Evolutionary conservation across 495 filamentous ascomycete genomes (phyloP).

Genomic region (Daldinia loculata): DNA sequence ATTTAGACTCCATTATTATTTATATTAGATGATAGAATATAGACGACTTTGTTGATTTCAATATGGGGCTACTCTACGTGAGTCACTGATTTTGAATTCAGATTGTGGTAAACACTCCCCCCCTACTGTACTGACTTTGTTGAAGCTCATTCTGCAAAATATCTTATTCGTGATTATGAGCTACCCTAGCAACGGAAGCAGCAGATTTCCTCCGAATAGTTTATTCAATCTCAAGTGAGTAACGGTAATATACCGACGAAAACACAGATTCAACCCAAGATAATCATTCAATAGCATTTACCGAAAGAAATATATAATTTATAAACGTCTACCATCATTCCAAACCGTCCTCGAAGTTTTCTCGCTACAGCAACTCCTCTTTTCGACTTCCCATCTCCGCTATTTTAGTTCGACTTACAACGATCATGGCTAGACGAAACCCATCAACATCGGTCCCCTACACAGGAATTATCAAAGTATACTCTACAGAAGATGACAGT

Average conservation of each 20-base stretch:
- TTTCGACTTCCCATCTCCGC: background rate
- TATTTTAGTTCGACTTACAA: background rate
- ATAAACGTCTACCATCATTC: background rate
- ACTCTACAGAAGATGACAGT: constrained; percentile 5
- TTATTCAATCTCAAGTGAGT: background rate
- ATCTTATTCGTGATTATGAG: background rate
- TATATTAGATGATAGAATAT: constrained; percentile 11
- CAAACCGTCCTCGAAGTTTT: background rate
- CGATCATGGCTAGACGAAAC: background rate
- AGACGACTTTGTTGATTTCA: background rate
- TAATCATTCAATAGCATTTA: background rate
- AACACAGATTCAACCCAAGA: background rate
- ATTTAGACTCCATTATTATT: background rate
- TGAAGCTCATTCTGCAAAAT: background rate
- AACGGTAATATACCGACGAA: background rate
- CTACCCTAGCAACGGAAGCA: background rate
- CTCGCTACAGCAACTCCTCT: background rate
- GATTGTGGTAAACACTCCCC: background rate
- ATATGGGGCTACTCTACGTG: background rate
- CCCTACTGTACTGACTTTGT: background rate
- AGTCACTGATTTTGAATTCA: background rate
- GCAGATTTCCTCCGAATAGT: background rate
- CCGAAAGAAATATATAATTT: background rate
- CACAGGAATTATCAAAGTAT: constrained; percentile 12
- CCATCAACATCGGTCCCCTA: background rate